Evolutionary conservation across 192 early-diverging fungal species (phyloP).

Genomic region (Coemansia sp.): DNA sequence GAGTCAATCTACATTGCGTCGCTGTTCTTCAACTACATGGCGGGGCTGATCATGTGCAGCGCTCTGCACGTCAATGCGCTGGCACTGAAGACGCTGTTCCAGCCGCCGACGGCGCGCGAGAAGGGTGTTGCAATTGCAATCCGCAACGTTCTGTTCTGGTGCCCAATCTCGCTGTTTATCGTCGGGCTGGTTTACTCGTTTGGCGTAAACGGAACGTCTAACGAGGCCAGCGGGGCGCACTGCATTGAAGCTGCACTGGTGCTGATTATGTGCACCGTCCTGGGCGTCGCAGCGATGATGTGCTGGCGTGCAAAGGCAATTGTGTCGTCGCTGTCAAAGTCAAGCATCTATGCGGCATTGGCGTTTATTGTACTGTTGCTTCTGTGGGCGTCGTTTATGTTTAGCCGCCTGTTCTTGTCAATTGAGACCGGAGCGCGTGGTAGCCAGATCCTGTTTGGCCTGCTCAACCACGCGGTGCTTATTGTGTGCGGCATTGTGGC

Average conservation of each 20-base stretch:
- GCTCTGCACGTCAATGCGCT: neutral
- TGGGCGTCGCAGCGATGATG: neutral
- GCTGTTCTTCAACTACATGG: constrained; percentile 13
- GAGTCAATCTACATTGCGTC: constrained; percentile 6
- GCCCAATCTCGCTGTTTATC: constrained; percentile 3
- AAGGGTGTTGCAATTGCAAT: neutral
- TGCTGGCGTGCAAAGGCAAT: constrained; percentile 1
- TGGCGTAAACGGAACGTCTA: neutral
- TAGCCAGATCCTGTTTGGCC: constrained; percentile 17
- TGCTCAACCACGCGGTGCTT: constrained; percentile 13
- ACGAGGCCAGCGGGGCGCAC: neutral
- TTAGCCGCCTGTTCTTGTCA: constrained; percentile 20
- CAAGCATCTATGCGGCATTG: neutral
- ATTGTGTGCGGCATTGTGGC: constrained; percentile 1
- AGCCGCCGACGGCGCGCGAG: constrained; percentile 4
- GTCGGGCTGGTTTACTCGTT: constrained; percentile 8
- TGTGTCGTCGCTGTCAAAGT: neutral
- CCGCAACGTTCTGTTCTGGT: constrained; percentile 4
- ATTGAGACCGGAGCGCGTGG: constrained; percentile 7
- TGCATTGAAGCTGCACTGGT: constrained; percentile 13
- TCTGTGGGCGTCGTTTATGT: constrained; percentile 33
- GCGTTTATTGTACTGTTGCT: constrained; percentile 6
- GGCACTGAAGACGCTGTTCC: constrained; percentile 4
- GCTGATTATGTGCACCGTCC: neutral
- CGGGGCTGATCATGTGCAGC: neutral